Base-by-base conservation (phyloP, 1,284 basidiomycete species). In the Austropuccinia psidii region DNA sequence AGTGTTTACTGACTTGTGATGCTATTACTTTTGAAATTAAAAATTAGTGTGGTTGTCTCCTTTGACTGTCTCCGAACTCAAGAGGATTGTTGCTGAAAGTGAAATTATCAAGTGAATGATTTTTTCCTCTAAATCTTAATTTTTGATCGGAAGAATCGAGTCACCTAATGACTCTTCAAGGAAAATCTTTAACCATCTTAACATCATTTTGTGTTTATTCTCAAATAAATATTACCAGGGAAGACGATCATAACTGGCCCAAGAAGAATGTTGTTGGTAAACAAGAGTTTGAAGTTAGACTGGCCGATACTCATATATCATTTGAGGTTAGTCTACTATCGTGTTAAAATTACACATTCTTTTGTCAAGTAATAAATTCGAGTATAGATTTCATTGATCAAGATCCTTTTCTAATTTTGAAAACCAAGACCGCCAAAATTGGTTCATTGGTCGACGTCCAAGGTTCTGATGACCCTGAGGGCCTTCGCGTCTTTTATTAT, bases 251-350 rank as follows among this genome's bases (percentile, higher is more conserved):
- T 0, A 90, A 92, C 78, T 98, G 95, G 96, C 95, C 95, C 4
- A 95, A 96, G 84, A 97, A 95, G 85, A 96, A 97, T 81, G 91
- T 96, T 55, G 92, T 96, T 24, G 96, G 95, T 52, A 91, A 94
- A 82, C 95, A 98, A 81, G 96, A 98, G 82, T 86, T 98, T 58
- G 95, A 98, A 82, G 90, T 98, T 72, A 86, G 92, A 74, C 82
- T 97, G 74, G 94, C 94, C 55, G 93, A 89, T 79, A 92, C 97
- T 78, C 95, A 98, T 80, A 97, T 98, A 76, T 89, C 93, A 0
- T 98, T 98, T 78, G 95, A 98, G 85, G 94, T 94, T 72, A 70
- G 87, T 83, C 2, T 4, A n/a, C 15, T 31, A 21, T 19, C 8
- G n/a, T 13, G 24, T 35, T 7, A 11, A 15, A 21, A 19, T 6